phyloP scores from a whole-genome alignment of 139 green algal species.

The Gonium pectorale region DNA sequence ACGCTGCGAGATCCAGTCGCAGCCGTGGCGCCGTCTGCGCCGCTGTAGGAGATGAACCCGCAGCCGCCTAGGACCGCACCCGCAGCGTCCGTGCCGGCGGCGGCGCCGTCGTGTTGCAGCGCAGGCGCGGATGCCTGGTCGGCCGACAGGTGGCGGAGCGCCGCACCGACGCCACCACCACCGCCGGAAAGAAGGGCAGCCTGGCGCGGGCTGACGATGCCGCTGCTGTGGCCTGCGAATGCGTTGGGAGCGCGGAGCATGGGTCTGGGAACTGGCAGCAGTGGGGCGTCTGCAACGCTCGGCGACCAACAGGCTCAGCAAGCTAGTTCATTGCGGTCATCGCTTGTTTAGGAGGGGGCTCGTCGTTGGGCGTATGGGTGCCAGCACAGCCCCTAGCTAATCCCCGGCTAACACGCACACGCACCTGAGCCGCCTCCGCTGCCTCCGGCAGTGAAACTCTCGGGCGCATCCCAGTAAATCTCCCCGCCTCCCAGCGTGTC shows the following conservation, averaged over 20 bases:
- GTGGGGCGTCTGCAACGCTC: not conserved
- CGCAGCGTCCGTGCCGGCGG: not conserved
- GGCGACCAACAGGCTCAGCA: not conserved
- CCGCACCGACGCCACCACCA: too few relatives aligned
- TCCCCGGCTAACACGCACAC: not conserved
- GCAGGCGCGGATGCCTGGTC: not conserved
- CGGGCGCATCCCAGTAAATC: slow-evolving; percentile 14
- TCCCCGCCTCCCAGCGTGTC: not conserved
- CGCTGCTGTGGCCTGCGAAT: slow-evolving; percentile 11
- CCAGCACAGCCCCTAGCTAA: not conserved
- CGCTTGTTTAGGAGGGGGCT: too few relatives aligned
- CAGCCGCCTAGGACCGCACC: not conserved
- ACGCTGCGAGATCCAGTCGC: not conserved
- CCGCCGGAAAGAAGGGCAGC: not conserved
- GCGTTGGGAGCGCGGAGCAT: not conserved
- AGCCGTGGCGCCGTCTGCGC: too few relatives aligned
- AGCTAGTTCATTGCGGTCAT: too few relatives aligned
- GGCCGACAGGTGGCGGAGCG: not conserved
- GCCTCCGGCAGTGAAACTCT: not conserved
- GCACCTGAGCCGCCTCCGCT: not conserved
- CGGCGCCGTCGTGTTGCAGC: not conserved
- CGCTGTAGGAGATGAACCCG: not conserved
- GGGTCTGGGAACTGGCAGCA: not conserved
- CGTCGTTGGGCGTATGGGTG: not conserved
- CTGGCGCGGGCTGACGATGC: slow-evolving; percentile 4